Percentiles rank a stretch among this genome's conserved stretches.
Evolutionary conservation across 2,329 filamentous ascomycete species (phyloP).

Genomic region (Microascus cirrosus): DNA sequence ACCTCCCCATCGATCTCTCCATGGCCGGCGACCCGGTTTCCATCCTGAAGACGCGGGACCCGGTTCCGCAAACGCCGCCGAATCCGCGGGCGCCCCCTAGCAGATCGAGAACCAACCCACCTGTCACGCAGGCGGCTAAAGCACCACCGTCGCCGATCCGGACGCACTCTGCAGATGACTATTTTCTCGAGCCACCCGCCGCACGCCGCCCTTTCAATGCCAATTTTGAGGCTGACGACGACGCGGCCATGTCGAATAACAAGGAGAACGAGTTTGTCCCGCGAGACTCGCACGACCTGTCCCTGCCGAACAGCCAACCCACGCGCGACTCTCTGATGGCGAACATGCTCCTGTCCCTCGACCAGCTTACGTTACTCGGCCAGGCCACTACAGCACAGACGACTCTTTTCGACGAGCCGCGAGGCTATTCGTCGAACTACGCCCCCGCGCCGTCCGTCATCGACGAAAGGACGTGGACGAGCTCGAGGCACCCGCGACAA

Average conservation of each 20-base stretch:
- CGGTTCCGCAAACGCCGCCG: slow-evolving; percentile 1
- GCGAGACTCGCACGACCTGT: slow-evolving; percentile 75
- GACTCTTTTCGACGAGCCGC: slow-evolving; percentile 6
- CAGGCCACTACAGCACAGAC: slow-evolving; percentile 19
- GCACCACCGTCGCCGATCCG: slow-evolving; percentile 7
- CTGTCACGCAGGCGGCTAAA: slow-evolving; percentile 3
- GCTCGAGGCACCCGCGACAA: slow-evolving; percentile 3
- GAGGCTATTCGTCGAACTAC: slow-evolving; percentile 2
- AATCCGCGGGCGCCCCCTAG: not conserved
- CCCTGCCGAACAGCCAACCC: slow-evolving; percentile 62
- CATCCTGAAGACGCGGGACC: slow-evolving; percentile 1
- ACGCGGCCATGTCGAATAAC: slow-evolving; percentile 17
- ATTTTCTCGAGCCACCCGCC: slow-evolving; percentile 24
- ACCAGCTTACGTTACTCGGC: slow-evolving; percentile 56
- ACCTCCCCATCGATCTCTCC: slow-evolving; percentile 10
- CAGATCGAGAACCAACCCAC: slow-evolving; percentile 4
- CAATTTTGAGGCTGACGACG: slow-evolving; percentile 7
- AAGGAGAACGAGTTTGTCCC: slow-evolving; percentile 19
- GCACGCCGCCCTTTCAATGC: slow-evolving; percentile 17
- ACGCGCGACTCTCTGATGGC: slow-evolving; percentile 86
- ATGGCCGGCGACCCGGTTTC: not conserved
- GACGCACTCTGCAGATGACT: slow-evolving; percentile 17
- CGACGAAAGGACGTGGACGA: slow-evolving; percentile 9
- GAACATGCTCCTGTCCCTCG: slow-evolving; percentile 89
- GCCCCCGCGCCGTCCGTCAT: slow-evolving; percentile 1